phyloP scores from a whole-genome alignment of 2,329 filamentous ascomycete species.

The Epichloe gansuensis region DNA sequence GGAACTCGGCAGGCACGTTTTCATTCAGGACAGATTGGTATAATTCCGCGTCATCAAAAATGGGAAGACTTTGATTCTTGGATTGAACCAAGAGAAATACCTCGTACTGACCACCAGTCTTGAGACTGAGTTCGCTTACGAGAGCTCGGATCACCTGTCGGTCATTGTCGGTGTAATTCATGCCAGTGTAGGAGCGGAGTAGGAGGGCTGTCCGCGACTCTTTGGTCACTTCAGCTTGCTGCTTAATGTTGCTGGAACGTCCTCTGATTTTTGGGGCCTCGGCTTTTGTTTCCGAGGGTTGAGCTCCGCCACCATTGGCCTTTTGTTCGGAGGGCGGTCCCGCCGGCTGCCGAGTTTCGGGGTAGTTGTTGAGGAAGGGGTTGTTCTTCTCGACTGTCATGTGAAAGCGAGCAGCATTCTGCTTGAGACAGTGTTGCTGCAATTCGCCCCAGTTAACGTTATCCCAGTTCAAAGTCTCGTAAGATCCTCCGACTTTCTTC shows the following conservation, averaged over 20 bases:
- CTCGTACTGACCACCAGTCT: slow-evolving; percentile 68
- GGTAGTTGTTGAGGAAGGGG: slow-evolving; percentile 29
- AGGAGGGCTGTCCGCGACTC: slow-evolving; percentile 58
- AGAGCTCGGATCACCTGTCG: slow-evolving; percentile 67
- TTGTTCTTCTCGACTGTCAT: slow-evolving; percentile 28
- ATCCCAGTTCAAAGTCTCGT: slow-evolving; percentile 41
- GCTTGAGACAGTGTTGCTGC: slow-evolving; percentile 50
- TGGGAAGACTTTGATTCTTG: slow-evolving; percentile 45
- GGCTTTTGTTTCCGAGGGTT: neutral
- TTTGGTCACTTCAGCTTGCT: slow-evolving; percentile 13
- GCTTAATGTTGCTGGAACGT: slow-evolving; percentile 5
- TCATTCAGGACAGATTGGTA: slow-evolving; percentile 48
- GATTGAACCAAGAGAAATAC: slow-evolving; percentile 71
- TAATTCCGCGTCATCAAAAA: slow-evolving; percentile 44
- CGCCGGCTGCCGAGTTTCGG: slow-evolving; percentile 17
- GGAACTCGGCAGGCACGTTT: slow-evolving; percentile 56
- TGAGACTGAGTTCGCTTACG: slow-evolving; percentile 62
- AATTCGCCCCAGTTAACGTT: slow-evolving; percentile 57
- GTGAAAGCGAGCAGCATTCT: slow-evolving; percentile 53
- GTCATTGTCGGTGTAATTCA: slow-evolving; percentile 66
- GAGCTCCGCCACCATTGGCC: neutral
- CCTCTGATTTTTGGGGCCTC: slow-evolving; percentile 7
- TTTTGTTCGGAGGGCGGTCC: slow-evolving; percentile 7
- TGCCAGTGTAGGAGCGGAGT: slow-evolving; percentile 63
- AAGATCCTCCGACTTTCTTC: slow-evolving; percentile 29